Conservation (phyloP, 2,329 filamentous ascomycete genomes). For the Xylaria sp. region DNA sequence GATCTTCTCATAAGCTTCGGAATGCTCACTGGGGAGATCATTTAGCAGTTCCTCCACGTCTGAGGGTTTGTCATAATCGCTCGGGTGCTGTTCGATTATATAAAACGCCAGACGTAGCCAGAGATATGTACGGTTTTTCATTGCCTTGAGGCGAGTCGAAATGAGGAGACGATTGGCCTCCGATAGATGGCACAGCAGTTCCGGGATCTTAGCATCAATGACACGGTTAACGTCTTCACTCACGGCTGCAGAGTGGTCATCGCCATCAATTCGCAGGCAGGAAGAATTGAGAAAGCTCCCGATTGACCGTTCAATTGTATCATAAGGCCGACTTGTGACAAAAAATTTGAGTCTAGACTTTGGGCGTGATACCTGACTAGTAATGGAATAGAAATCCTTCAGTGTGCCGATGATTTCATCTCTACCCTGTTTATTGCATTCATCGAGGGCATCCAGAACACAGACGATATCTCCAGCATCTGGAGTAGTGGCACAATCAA, state of each 20-base stretch:
- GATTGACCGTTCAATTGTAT: slow-evolving; percentile 4
- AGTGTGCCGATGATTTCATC: not conserved
- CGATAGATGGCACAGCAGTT: not conserved
- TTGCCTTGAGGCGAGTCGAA: slow-evolving; percentile 7
- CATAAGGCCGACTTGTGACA: slow-evolving; percentile 23
- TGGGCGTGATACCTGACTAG: not conserved
- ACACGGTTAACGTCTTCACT: slow-evolving; percentile 18
- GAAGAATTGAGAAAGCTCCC: not conserved
- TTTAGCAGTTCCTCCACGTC: not conserved
- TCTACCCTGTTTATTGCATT: slow-evolving; percentile 8
- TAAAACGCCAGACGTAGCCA: slow-evolving; percentile 22
- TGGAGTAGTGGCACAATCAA: slow-evolving; percentile 3
- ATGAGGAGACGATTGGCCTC: not conserved
- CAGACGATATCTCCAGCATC: slow-evolving; percentile 20
- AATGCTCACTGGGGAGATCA: not conserved
- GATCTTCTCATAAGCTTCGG: slow-evolving; percentile 25
- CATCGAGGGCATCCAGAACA: slow-evolving; percentile 24
- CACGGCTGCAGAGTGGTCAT: slow-evolving; percentile 11
- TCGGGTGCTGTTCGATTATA: not conserved
- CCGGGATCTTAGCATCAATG: slow-evolving; percentile 14
- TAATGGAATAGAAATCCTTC: not conserved
- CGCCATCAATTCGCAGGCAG: slow-evolving; percentile 15
- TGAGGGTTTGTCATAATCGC: not conserved
- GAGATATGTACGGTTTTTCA: slow-evolving; percentile 28
- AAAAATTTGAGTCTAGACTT: slow-evolving; percentile 22